These are phyloP conservation scores for Brasenia schreberi DNA, from an alignment of 164 flowering plant species.

Conservation along the genomic window DNA sequence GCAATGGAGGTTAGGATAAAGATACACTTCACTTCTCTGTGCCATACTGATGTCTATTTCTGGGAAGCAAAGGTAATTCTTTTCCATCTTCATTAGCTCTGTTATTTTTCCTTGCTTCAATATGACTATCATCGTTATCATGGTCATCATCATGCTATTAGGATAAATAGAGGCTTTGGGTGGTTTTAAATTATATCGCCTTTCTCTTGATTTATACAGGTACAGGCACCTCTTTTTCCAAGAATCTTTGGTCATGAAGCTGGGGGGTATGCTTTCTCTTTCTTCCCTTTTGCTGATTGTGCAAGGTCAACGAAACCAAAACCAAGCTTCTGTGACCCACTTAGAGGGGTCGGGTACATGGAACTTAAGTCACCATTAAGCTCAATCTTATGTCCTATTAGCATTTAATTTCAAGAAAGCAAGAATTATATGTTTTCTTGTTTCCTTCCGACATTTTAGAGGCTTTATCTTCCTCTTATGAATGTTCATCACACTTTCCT, in stretches of 20 bases:
- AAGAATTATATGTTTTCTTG: no score
- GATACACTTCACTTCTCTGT: conserved; percentile 46
- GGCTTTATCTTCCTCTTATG: no score
- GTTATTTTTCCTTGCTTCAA: background rate
- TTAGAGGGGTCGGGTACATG: no score
- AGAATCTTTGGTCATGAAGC: conserved; percentile 38
- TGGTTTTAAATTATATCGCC: no score
- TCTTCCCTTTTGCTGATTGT: background rate
- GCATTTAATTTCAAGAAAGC: no score
- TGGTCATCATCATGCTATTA: background rate
- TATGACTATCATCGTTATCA: background rate
- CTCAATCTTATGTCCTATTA: no score
- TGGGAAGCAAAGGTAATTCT: conserved; percentile 50
- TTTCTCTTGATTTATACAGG: conserved; percentile 14
- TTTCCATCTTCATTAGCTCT: background rate
- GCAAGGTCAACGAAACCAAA: no score
- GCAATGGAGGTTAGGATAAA: conserved; percentile 46
- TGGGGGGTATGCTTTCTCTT: conserved; percentile 15
- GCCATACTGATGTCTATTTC: conserved; percentile 58
- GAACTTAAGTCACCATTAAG: no score
- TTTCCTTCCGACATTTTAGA: no score
- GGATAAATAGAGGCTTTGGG: no score
- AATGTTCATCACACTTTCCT: no score
- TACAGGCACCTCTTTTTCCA: conserved; percentile 27
- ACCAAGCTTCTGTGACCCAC: no score